phyloP scores from a whole-genome alignment of 2,329 filamentous ascomycete genomes.

The Pseudocercospora crystallina region DNA sequence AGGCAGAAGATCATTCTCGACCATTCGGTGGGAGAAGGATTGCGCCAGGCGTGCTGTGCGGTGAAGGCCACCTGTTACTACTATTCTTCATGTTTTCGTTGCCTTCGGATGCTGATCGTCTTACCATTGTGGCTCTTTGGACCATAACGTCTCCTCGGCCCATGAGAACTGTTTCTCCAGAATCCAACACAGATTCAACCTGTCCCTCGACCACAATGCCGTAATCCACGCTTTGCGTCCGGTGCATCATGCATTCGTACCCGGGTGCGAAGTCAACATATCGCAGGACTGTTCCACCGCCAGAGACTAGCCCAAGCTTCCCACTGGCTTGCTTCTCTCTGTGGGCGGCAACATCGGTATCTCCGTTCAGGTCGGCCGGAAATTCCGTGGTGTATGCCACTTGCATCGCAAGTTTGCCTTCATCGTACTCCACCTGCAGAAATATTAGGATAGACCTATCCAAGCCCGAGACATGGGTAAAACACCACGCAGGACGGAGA shows the following conservation, averaged over 20 bases:
- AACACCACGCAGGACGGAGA: too few species aligned
- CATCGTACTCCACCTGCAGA: conserved; percentile 28
- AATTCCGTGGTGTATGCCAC: conserved; percentile 55
- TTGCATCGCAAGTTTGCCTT: conserved; percentile 50
- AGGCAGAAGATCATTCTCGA: conserved; percentile 38
- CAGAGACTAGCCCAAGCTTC: conserved; percentile 52
- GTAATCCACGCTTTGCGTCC: conserved; percentile 39
- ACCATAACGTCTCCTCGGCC: conserved; percentile 39
- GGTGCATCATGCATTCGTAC: conserved; percentile 38
- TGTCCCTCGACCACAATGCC: conserved; percentile 39
- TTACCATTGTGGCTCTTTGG: conserved; percentile 38
- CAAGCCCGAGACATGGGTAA: too few species aligned
- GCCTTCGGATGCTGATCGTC: conserved; percentile 12
- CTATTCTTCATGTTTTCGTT: neutral
- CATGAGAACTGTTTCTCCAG: conserved; percentile 36
- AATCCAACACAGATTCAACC: conserved; percentile 36
- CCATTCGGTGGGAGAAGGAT: conserved; percentile 35
- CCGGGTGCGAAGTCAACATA: conserved; percentile 38
- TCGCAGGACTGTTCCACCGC: conserved; percentile 50
- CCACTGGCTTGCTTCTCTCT: conserved; percentile 40
- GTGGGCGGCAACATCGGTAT: conserved; percentile 51
- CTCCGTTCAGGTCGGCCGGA: conserved; percentile 48
- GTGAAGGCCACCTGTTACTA: too few species aligned
- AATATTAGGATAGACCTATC: too few species aligned
- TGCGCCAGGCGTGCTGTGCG: conserved; percentile 35